Evolutionary conservation across 768 basidiomycete genomes (phyloP), one percentile per base, ranked within the genome.

Genomic region (Trametes punicea): DNA sequence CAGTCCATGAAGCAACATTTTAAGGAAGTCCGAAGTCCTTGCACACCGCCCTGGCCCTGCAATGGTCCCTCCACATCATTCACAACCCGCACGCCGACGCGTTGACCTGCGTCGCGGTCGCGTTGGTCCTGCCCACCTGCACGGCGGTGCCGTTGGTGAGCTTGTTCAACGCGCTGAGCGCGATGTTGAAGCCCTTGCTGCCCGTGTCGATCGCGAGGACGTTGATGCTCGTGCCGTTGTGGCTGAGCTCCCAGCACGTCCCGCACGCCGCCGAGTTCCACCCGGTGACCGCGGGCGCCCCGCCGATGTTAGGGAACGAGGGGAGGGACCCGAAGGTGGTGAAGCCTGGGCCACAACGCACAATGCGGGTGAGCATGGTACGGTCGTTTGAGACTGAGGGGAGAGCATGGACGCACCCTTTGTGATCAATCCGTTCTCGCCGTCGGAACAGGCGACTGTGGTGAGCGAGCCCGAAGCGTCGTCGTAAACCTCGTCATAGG

Each of bases 221-320:
- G 42, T 74, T 75, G 67, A 84, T 73, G 53, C 52, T 61, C 54
- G 21, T 58, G 23, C 73, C 71, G 10, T 73, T 73, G 66, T 75
- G 84, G 4, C 77, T 75, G 58, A 87, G 64, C 56, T 73, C 49
- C 83, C 83, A 88, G 68, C 86, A 87, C 21, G 77, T 75, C 2
- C 83, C 83, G 61, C 85, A 88, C 38, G 74, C 71, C 1, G 67
- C 56, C 1, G 82, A 84, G 64, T 81, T 75, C 69, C 71, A 86
- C 25, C 75, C 77, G 0, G 49, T 58, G 49, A 87, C 70, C 27
- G 75, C 80, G 16, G 74, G 70, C 0, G 75, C 79, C 1, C 80
- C 84, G 26, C 83, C 84, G 63, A 87, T 82, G 67, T 72, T 64
- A 1, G 85, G 83, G 74, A 84, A 87, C 39, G 69, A 69, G 2